Conservation (phyloP, 208 protist genomes). For the Acanthamoeba divionensis region DNA sequence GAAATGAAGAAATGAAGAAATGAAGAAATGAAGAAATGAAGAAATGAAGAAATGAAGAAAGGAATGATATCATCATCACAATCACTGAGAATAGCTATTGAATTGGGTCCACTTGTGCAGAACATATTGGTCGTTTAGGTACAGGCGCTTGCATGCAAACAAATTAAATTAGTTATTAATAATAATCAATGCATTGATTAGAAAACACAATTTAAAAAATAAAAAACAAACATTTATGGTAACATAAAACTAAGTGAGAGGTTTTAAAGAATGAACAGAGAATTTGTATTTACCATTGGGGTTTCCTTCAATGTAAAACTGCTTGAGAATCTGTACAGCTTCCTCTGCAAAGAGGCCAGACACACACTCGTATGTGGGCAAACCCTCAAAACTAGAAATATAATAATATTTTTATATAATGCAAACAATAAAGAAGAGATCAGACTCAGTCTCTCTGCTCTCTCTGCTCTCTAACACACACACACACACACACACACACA, state of each 20-base stretch:
- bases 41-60: no score
- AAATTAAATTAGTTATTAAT: background rate
- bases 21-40: no score
- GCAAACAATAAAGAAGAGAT: background rate
- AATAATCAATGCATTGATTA: background rate
- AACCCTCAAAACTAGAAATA: background rate
- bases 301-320: slow-evolving; percentile 41
- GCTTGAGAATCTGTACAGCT: slow-evolving; percentile 24
- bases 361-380: background rate
- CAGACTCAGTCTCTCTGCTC: background rate
- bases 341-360: slow-evolving; percentile 30
- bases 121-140: no score
- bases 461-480: background rate
- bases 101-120: no score
- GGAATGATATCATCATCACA: no score
- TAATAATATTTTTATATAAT: background rate
- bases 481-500: no score
- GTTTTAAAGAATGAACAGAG: no score
- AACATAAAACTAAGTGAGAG: no score
- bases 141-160: no score
- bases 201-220: background rate
- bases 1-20: background rate
- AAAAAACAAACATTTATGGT: no score
- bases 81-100: no score
- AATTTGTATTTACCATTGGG: slow-evolving; percentile 29